phyloP scores from a whole-genome alignment of 2,329 filamentous ascomycete genomes.

The Pezicula neosporulosa region DNA sequence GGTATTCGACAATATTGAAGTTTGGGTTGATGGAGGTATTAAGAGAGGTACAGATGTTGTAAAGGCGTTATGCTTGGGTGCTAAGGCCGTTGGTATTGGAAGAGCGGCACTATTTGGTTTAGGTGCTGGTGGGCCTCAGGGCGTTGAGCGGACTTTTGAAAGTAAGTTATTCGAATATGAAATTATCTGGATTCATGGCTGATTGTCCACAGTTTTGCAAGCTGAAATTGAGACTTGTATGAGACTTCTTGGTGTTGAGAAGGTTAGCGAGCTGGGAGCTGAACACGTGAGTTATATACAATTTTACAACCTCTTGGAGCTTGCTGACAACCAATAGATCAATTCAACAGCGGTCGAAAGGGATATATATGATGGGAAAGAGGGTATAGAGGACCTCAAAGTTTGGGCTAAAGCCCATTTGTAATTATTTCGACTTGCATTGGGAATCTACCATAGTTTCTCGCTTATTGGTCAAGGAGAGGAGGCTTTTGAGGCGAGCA shows the following conservation, averaged over 20 bases:
- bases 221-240: conserved; percentile 66
- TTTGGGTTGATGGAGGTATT: conserved; percentile 85
- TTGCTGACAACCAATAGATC: conserved; percentile 41
- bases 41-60: conserved; percentile 84
- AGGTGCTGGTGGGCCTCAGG: conserved; percentile 59
- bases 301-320: conserved; percentile 28
- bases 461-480: no score
- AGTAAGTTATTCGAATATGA: conserved; percentile 45
- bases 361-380: conserved; percentile 80
- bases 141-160: conserved; percentile 62
- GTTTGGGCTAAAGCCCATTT: conserved; percentile 50
- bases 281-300: conserved; percentile 60
- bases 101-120: conserved; percentile 72
- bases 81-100: conserved; percentile 78
- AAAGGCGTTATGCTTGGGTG: conserved; percentile 82
- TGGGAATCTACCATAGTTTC: no score
- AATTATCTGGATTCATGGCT: conserved; percentile 4
- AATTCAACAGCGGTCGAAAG: conserved; percentile 78
- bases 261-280: conserved; percentile 68
- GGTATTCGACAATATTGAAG: conserved; percentile 57
- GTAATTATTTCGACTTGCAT: conserved; percentile 20
- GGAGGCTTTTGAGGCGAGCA: no score
- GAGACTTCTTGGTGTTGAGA: conserved; percentile 71
- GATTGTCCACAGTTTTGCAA: conserved; percentile 47
- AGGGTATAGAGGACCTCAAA: conserved; percentile 55